Evolutionary conservation across 1,284 basidiomycete genomes (phyloP), one percentile per base, ranked within the genome.

Genomic region (Ceratobasidium theobromae): DNA sequence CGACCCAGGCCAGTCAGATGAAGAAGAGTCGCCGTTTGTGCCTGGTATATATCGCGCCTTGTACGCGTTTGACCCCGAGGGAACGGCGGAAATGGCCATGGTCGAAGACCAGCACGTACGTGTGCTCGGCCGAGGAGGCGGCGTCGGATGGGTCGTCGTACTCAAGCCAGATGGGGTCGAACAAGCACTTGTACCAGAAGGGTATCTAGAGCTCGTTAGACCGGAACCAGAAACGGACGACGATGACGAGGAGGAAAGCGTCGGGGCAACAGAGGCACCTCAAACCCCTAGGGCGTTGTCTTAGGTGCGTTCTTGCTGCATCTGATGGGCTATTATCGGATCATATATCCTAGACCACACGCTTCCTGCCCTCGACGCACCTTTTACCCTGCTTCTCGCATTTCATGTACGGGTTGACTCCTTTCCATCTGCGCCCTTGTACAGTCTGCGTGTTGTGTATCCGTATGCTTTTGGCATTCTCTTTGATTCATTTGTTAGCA

Each of bases 81-180:
- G 87, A 1, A 84, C 82, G 18, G 85, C 88, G 25, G 89, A 91
- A 81, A 89, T 90, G 87, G 79, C 79, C 49, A 74, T 91, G 52
- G 82, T 79, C 68, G 87, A 91, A 75, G 88, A 86, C 64, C 87
- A 90, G 75, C 70, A 86, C 45, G 84, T 91, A 16, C 77, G 78
- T 2, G 86, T 89, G 33, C 75, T 89, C 1, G 87, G 87, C 1
- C 73, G 86, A 49, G 87, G 88, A 0, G 88, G 87, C 0, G 88
- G 69, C 9, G 84, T 87, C 2, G 88, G 88, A 0, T 89, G 88
- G 87, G 87, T 87, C 0, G 84, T 89, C 14, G 88, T 84, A 21
- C 72, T 76, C 41, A 74, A 80, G 43, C 77, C 77, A 46, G 69
- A 65, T 32, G 65, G 65, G 23, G 70, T 65, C 52, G 71, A 68